Evolutionary conservation across 2,329 filamentous ascomycete genomes (phyloP), one percentile per base, ranked within the genome.

Genomic region (Hypoxylon sp.): DNA sequence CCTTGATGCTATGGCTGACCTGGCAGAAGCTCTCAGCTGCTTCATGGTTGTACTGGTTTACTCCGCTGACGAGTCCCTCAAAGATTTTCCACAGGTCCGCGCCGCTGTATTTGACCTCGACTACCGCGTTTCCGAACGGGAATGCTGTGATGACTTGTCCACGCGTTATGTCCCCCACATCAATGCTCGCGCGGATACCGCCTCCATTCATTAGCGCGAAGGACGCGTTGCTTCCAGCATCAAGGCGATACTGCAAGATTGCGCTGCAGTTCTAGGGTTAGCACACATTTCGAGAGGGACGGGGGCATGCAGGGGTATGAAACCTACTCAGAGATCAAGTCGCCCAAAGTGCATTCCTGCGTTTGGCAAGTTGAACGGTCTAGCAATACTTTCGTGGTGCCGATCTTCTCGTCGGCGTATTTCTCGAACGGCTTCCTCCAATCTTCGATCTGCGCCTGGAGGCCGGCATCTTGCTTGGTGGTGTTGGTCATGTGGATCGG

Each of bases 201-300:
- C 88, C 88, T 0, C 85, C 84, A 74, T 91, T 91, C 76, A 88
- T 85, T 49, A 91, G 75, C 0, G 87, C 86, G 61, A 89, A 88
- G 71, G 82, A 81, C 26, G 84, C 81, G 7, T 76, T 62, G 42
- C 76, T 77, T 54, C 81, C 81, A 61, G 78, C 77, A 72, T 86
- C 84, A 48, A 80, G 77, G 56, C 86, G 84, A 78, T 89, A 90
- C 14, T 84, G 81, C 22, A 88, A 79, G 81, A 90, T 89, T 46
- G 88, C 87, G 46, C 83, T 81, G 76, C 77, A 76, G 53, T 20
- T 38, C 18, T 11, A 5, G 26, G 7, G 48, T 67, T 42, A 70
- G n/a, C n/a, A 52, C 26, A 44, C 11, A 12, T 79, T 38, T 32
- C 12, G 65, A 80, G 72, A 44, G 14, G 4, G 52, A 18, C 16